Percentiles rank a stretch among this genome's conserved stretches.
Conservation (phyloP, 805 yeast species). For the Pichia scutulata region DNA sequence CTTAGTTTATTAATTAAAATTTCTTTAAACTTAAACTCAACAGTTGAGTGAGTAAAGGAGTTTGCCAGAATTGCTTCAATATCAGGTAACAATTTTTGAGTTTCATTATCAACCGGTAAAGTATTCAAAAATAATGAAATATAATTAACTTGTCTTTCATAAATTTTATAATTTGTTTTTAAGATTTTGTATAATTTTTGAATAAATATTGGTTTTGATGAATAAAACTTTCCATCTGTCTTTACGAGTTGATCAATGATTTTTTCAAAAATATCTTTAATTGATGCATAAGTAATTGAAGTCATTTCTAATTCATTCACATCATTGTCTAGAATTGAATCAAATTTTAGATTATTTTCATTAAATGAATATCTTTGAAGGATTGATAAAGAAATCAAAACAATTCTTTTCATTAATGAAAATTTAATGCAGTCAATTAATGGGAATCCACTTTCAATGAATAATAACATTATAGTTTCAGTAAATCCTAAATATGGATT, state of each 20-base stretch:
- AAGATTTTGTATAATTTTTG: slow-evolving; percentile 34
- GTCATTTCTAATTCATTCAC: neutral
- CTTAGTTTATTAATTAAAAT: neutral
- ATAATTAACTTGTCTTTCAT: slow-evolving; percentile 26
- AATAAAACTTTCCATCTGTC: neutral
- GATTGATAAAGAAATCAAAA: slow-evolving; percentile 16
- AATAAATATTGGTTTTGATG: slow-evolving; percentile 11
- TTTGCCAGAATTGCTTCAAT: slow-evolving; percentile 18
- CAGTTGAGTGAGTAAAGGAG: slow-evolving; percentile 9
- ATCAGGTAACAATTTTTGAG: slow-evolving; percentile 6
- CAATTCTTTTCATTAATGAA: slow-evolving; percentile 17
- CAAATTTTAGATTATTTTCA: slow-evolving; percentile 16
- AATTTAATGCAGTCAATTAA: slow-evolving; percentile 28
- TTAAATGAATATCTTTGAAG: slow-evolving; percentile 14
- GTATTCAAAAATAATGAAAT: slow-evolving; percentile 24
- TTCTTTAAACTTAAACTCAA: slow-evolving; percentile 14
- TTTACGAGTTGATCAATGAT: neutral
- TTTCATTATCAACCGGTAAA: slow-evolving; percentile 17
- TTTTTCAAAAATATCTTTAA: neutral
- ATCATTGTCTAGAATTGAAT: slow-evolving; percentile 14
- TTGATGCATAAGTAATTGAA: neutral
- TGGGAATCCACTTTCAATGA: slow-evolving; percentile 40
- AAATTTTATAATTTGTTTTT: slow-evolving; percentile 26
- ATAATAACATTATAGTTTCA: slow-evolving; percentile 33
- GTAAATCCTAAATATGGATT: slow-evolving; percentile 29